These are phyloP conservation scores for Fimicolochytrium jonesii DNA, from an alignment of 192 early-diverging fungal species.

Conservation along the genomic window DNA sequence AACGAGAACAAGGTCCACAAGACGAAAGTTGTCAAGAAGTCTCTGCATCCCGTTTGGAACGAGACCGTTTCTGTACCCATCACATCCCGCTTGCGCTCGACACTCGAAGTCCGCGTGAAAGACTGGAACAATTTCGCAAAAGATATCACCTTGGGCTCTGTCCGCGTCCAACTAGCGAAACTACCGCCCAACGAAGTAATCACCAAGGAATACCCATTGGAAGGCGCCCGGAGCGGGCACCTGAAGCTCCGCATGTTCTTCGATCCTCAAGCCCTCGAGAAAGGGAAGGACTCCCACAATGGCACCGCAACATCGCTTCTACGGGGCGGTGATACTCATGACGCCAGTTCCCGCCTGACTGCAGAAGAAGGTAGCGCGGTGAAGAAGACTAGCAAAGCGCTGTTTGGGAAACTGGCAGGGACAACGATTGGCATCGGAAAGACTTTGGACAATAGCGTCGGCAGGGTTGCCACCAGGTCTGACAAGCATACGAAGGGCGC, in stretches of 20 bases:
- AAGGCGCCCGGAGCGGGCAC: slow-evolving; percentile 18
- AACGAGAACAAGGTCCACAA: slow-evolving; percentile 53
- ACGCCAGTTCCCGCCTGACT: slow-evolving; percentile 6
- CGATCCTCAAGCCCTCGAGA: slow-evolving; percentile 24
- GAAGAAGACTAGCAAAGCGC: slow-evolving; percentile 14
- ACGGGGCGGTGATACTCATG: background rate
- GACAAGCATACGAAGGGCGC: background rate
- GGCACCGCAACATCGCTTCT: too few relatives aligned
- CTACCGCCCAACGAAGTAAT: slow-evolving; percentile 22
- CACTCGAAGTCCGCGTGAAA: slow-evolving; percentile 57
- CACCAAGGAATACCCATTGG: slow-evolving; percentile 2
- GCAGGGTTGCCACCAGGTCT: background rate
- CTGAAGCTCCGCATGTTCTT: slow-evolving; percentile 35
- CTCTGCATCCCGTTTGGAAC: slow-evolving; percentile 63
- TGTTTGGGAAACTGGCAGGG: slow-evolving; percentile 5
- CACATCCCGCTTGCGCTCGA: slow-evolving; percentile 34
- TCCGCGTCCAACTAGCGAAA: slow-evolving; percentile 32
- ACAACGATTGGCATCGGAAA: slow-evolving; percentile 11
- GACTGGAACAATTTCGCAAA: slow-evolving; percentile 82
- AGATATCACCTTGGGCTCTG: slow-evolving; percentile 59
- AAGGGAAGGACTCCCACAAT: background rate
- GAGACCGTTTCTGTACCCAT: slow-evolving; percentile 36
- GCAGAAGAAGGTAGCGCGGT: slow-evolving; percentile 7
- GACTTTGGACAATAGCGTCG: background rate
- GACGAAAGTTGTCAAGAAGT: slow-evolving; percentile 72